A percentile compares a stretch with the other conserved stretches of the same genome.
phyloP scores from a whole-genome alignment of 192 early-diverging fungal genomes.

The Piromyces finnis region DNA sequence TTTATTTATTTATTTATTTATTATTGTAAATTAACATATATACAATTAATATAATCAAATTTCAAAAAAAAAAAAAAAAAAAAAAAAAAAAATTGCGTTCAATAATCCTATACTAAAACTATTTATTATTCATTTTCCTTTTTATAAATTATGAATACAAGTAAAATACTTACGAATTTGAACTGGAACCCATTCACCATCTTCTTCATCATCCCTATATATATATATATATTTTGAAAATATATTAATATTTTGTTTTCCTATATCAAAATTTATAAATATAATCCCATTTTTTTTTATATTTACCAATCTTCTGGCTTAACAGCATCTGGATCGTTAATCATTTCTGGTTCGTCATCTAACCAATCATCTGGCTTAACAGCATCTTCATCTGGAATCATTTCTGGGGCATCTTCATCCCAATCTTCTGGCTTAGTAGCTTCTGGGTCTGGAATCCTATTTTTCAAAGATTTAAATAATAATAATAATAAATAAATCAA shows the following conservation, averaged over 20 bases:
- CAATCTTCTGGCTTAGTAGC: slow-evolving; percentile 60
- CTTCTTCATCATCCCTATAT: slow-evolving; percentile 50
- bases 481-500: too few relatives aligned
- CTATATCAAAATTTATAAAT: too few relatives aligned
- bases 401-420: slow-evolving; percentile 73
- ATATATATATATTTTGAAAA: neutral
- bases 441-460: slow-evolving; percentile 54
- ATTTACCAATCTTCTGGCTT: slow-evolving; percentile 79
- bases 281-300: too few relatives aligned
- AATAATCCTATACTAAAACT: too few relatives aligned
- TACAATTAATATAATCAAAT: too few relatives aligned
- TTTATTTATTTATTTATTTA: too few relatives aligned
- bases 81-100: too few relatives aligned
- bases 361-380: slow-evolving; percentile 72
- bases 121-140: too few relatives aligned
- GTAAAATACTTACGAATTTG: slow-evolving; percentile 76
- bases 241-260: too few relatives aligned
- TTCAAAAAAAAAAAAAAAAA: too few relatives aligned
- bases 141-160: too few relatives aligned
- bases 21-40: too few relatives aligned
- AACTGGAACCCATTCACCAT: slow-evolving; percentile 72
- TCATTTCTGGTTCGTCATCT: slow-evolving; percentile 50
- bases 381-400: slow-evolving; percentile 62
- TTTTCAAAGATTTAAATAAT: neutral
- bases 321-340: slow-evolving; percentile 58